A percentile compares a stretch with the other conserved stretches of the same genome.
These are phyloP conservation scores for Aspergillus clavatus DNA, from an alignment of 2,329 filamentous ascomycete genomes.

Conservation along the genomic window DNA sequence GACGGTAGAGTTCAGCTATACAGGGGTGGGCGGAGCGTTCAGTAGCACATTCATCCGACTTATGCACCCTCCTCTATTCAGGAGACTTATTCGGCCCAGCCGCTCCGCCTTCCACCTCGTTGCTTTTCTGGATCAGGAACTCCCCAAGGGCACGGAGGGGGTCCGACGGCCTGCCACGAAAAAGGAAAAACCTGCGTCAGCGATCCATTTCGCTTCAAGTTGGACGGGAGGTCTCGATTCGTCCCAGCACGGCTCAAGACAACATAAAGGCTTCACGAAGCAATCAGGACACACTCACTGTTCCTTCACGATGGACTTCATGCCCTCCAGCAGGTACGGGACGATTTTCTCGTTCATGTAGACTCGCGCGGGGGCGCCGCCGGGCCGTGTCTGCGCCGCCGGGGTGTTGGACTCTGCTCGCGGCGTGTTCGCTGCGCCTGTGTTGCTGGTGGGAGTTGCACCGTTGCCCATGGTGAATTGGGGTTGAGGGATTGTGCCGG, in stretches of 20 bases:
- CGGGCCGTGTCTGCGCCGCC: constrained; percentile 53
- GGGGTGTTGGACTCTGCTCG: constrained; percentile 42
- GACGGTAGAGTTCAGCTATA: no score
- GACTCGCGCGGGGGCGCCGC: constrained; percentile 64
- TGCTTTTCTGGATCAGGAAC: constrained; percentile 64
- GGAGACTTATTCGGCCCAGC: constrained; percentile 21
- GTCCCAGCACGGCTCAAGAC: no score
- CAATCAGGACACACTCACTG: constrained; percentile 51
- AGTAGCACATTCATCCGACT: neutral
- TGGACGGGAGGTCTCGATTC: no score
- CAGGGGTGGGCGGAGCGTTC: neutral
- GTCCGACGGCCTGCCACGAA: constrained; percentile 54
- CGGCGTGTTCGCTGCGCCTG: constrained; percentile 23
- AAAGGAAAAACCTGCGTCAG: no score
- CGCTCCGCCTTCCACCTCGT: constrained; percentile 53
- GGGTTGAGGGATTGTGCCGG: neutral
- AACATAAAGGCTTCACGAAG: no score
- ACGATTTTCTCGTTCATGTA: constrained; percentile 70
- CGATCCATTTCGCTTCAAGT: no score
- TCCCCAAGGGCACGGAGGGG: constrained; percentile 66
- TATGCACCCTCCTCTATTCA: constrained; percentile 21
- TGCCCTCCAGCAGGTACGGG: constrained; percentile 63
- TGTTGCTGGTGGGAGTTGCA: constrained; percentile 8
- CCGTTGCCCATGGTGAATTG: constrained; percentile 16
- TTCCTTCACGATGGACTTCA: constrained; percentile 67